Conservation (phyloP, 768 basidiomycete species). For the Pleurotus salmoneostramineus region DNA sequence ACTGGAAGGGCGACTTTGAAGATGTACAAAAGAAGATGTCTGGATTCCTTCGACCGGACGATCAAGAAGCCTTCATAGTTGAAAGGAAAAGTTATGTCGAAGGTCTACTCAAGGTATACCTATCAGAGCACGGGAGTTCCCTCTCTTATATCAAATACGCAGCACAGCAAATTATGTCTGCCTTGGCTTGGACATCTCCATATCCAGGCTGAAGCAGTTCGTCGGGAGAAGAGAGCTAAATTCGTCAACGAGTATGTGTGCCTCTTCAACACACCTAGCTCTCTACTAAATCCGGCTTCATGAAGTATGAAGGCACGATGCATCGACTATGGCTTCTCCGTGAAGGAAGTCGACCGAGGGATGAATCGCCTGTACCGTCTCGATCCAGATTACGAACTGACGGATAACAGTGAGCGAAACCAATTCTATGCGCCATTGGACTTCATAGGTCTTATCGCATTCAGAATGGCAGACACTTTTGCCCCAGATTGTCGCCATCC, state of each 20-base stretch:
- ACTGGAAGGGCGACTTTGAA: constrained; percentile 4
- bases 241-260: constrained; percentile 3
- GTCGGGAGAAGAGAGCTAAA: constrained; percentile 4
- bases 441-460: background rate
- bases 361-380: constrained; percentile 3
- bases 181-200: background rate
- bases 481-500: background rate
- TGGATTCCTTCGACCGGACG: background rate
- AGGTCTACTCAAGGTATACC: background rate
- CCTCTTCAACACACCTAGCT: no score
- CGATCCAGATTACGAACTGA: constrained; percentile 3
- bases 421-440: background rate
- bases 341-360: constrained; percentile 1
- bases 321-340: background rate
- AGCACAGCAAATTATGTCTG: constrained; percentile 1
- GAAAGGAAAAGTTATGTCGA: background rate
- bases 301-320: background rate
- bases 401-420: background rate
- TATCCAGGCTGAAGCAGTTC: constrained; percentile 2
- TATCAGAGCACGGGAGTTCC: background rate
- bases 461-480: constrained; percentile 2
- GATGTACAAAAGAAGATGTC: background rate
- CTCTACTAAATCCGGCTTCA: background rate
- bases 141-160: background rate
- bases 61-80: background rate